Conservation (phyloP, 306 rosid genomes). For the Heteromeles arbutifolia region DNA sequence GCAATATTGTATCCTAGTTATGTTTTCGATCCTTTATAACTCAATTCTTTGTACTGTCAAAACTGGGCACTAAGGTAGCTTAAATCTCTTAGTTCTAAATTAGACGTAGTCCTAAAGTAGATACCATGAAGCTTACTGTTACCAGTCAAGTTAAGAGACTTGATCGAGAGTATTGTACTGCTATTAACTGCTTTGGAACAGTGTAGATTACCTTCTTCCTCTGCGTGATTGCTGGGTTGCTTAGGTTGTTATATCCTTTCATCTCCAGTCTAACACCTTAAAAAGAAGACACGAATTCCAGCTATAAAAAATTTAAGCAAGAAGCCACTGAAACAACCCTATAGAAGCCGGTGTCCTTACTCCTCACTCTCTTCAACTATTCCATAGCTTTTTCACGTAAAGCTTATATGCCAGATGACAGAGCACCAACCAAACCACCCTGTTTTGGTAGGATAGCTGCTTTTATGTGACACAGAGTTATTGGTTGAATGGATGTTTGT, state of each 20-base stretch:
- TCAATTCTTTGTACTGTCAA: background rate
- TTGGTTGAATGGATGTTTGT: background rate
- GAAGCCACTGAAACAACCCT: background rate
- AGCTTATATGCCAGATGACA: background rate
- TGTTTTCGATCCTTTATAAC: background rate
- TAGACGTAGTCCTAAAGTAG: background rate
- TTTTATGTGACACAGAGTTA: background rate
- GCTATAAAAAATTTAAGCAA: background rate
- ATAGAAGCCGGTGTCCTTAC: background rate
- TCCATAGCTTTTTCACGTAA: background rate
- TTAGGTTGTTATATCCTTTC: background rate
- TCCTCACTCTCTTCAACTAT: background rate
- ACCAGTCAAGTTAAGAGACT: background rate
- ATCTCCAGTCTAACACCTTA: background rate
- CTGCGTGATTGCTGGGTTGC: background rate
- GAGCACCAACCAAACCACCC: background rate
- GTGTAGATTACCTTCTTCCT: background rate
- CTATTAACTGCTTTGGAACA: background rate
- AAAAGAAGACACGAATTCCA: background rate
- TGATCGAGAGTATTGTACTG: background rate
- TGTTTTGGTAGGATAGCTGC: background rate
- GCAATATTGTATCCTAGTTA: background rate
- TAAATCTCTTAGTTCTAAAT: background rate
- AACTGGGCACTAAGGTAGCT: background rate
- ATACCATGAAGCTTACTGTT: background rate